A percentile compares a stretch with the other conserved stretches of the same genome.
Evolutionary conservation across 2,329 filamentous ascomycete species (phyloP).

Genomic region (Sarocladiaceae sp.): DNA sequence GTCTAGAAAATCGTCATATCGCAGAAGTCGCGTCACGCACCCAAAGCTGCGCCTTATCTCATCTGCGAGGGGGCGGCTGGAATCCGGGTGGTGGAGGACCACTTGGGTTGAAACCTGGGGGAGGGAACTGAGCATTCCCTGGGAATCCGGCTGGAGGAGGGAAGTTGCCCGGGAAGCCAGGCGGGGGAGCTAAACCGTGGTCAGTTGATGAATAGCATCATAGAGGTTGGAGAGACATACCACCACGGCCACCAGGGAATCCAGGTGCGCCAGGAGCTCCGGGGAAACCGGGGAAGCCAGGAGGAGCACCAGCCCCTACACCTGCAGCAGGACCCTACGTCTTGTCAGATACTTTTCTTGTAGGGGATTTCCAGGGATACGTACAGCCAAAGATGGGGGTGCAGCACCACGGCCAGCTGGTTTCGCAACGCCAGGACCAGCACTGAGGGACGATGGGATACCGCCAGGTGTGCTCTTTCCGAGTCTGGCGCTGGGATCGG

Average conservation of each 20-base stretch:
- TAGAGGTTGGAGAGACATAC: conserved; percentile 33
- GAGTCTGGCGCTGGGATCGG: conserved; percentile 84
- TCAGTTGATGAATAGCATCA: conserved; percentile 23
- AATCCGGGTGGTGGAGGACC: conserved; percentile 63
- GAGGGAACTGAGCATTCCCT: conserved; percentile 30
- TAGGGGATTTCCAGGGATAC: conserved; percentile 15
- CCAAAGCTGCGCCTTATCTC: conserved; percentile 15
- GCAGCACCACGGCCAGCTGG: conserved; percentile 80
- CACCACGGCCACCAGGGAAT: conserved; percentile 42
- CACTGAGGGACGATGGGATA: conserved; percentile 62
- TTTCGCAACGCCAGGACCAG: conserved; percentile 84
- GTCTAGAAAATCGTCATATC: conserved; percentile 4
- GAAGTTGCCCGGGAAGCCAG: conserved; percentile 36
- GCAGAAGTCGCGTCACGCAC: conserved; percentile 10
- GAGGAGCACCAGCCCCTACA: conserved; percentile 67
- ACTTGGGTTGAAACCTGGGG: conserved; percentile 45
- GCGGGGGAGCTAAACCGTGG: conserved; percentile 33
- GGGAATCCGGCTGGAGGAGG: conserved; percentile 40
- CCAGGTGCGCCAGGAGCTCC: conserved; percentile 40
- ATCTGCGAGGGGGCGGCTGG: conserved; percentile 63
- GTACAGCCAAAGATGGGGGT: conserved; percentile 68
- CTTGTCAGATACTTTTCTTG: conserved; percentile 15
- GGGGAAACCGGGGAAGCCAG: conserved; percentile 45
- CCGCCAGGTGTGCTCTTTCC: conserved; percentile 69
- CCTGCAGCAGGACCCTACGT: conserved; percentile 72